Evolutionary conservation across 2,329 filamentous ascomycete species (phyloP), one percentile per base, ranked within the genome.

Genomic region (Thelonectria discophora): DNA sequence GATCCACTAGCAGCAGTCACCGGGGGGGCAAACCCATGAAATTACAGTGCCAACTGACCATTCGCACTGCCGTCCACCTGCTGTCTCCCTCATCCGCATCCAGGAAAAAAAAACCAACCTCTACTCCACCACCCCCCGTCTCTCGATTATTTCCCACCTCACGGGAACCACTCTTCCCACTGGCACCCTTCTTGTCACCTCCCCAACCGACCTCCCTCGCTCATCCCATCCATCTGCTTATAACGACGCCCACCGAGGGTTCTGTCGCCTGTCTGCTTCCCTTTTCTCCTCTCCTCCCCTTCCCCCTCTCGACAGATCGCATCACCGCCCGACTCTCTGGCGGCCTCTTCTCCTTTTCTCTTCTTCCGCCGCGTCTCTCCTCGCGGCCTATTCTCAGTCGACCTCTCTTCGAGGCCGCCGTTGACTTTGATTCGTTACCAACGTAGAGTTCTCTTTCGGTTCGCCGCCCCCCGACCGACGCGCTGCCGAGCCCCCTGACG

Each of bases 91-190:
- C 21, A 47, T 47, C 45, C 42, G 46, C 58, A 54, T 61, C 48
- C 30, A 61, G 47, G 47, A 40, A 45, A 48, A 54, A 67, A 68
- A 67, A 68, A n/a, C n/a, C n/a, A 70, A 62, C 67, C 65, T 70
- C 68, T 66, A 69, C 68, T 66, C 58, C 46, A 53, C 58, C 53
- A 51, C 49, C 54, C 43, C 40, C 42, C 47, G 51, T 51, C 49
- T 48, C 47, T 50, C 40, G 39, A 61, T 61, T 55, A 61, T 66
- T 63, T 67, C 63, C 69, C 63, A 64, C 63, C 45, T 37, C 64
- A 65, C 65, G 64, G 63, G 65, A 69, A 67, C 64, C 69, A 63
- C 68, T 63, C 56, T 56, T 58, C 54, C 55, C 48, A 53, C 56
- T 53, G 32, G 45, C 54, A 43, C 46, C 27, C 55, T 48, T 48